These are phyloP conservation scores for Blakeslea trispora DNA, from an alignment of 371 early-diverging fungal species.

Conservation along the genomic window DNA sequence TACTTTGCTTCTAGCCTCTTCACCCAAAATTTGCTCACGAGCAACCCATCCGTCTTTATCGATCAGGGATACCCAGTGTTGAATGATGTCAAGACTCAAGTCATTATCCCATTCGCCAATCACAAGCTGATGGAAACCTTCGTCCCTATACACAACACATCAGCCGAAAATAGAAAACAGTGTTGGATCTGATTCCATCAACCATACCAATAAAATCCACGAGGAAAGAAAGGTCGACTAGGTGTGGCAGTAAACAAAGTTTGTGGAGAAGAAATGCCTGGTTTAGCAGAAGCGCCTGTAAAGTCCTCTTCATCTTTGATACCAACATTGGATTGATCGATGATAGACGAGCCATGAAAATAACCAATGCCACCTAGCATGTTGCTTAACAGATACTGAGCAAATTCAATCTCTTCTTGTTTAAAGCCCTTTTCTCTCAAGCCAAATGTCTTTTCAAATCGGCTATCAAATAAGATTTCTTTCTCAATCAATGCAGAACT, in stretches of 20 bases:
- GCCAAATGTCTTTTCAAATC: slow-evolving; percentile 78
- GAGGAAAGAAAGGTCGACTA: slow-evolving; percentile 92
- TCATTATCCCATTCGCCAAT: slow-evolving; percentile 90
- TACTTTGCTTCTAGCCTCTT: slow-evolving; percentile 90
- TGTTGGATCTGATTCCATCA: not conserved
- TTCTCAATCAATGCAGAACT: slow-evolving; percentile 25
- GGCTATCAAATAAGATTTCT: slow-evolving; percentile 59
- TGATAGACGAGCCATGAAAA: slow-evolving; percentile 52
- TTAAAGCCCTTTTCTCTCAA: slow-evolving; percentile 69
- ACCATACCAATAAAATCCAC: slow-evolving; percentile 89
- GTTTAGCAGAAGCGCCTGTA: slow-evolving; percentile 54
- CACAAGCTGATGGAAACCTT: slow-evolving; percentile 91
- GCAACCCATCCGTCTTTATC: slow-evolving; percentile 93
- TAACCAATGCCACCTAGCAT: slow-evolving; percentile 92
- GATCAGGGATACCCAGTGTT: slow-evolving; percentile 80
- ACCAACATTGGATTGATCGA: slow-evolving; percentile 46
- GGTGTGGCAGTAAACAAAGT: slow-evolving; percentile 86
- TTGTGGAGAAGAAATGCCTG: slow-evolving; percentile 64
- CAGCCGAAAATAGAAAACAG: too few species aligned
- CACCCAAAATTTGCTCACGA: slow-evolving; percentile 93
- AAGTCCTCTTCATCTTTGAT: slow-evolving; percentile 58
- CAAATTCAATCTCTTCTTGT: slow-evolving; percentile 66
- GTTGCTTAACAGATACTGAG: slow-evolving; percentile 77
- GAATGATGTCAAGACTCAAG: slow-evolving; percentile 79
- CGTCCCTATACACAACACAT: slow-evolving; percentile 63